phyloP scores from a whole-genome alignment of 352 stramenopile genomes.

The Pythium graminicola region DNA sequence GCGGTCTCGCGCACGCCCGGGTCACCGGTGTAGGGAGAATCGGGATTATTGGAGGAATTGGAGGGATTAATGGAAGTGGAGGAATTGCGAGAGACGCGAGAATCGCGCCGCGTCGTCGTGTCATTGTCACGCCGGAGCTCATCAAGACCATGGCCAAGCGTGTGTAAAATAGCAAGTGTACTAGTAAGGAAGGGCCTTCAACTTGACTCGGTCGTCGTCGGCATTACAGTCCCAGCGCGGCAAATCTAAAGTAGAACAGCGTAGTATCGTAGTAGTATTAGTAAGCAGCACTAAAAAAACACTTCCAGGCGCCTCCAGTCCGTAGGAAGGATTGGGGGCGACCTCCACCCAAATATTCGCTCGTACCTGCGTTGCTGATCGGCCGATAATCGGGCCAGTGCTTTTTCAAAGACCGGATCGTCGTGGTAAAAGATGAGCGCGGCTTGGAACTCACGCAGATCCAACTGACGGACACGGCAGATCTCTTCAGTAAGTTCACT shows the following conservation, averaged over 20 bases:
- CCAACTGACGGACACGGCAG: conserved; percentile 41
- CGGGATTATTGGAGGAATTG: neutral
- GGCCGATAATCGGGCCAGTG: conserved; percentile 47
- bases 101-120: conserved; percentile 5
- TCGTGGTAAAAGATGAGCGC: conserved; percentile 80
- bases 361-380: conserved; percentile 64
- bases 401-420: conserved; percentile 53
- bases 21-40: neutral
- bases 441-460: conserved; percentile 62
- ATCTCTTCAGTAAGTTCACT: conserved; percentile 50
- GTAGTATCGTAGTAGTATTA: conserved; percentile 11
- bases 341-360: neutral
- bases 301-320: neutral
- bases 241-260: conserved; percentile 14
- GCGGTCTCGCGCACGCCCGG: conserved; percentile 12
- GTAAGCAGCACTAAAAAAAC: conserved; percentile 5
- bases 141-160: conserved; percentile 24
- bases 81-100: conserved; percentile 3
- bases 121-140: conserved; percentile 14
- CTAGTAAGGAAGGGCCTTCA: conserved; percentile 7
- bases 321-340: neutral
- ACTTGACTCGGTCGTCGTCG: neutral
- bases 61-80: neutral
- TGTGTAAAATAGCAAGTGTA: conserved; percentile 22
- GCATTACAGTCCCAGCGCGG: conserved; percentile 11